Conservation (phyloP, 768 basidiomycete genomes). For the Naganishia antarctica region DNA sequence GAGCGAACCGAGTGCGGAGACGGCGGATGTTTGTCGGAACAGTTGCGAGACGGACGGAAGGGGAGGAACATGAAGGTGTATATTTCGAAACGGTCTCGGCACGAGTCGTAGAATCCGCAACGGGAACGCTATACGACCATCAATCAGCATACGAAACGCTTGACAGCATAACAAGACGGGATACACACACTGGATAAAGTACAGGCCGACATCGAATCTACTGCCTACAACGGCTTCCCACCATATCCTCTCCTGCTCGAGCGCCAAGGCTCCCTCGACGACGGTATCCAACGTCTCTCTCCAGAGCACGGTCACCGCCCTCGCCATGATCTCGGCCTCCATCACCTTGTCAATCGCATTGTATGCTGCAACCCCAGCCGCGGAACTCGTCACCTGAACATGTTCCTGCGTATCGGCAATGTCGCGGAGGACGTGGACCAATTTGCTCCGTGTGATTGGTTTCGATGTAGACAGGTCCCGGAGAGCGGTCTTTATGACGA, state of each 20-base stretch:
- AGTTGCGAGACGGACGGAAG: conserved; percentile 41
- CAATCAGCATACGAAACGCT: too few species aligned
- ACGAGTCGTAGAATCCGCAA: conserved; percentile 37
- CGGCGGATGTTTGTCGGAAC: conserved; percentile 50
- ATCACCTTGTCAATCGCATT: conserved; percentile 35
- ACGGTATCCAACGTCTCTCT: conserved; percentile 60
- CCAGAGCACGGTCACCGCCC: conserved; percentile 46
- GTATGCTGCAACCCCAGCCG: conserved; percentile 1
- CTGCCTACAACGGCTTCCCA: conserved; percentile 72
- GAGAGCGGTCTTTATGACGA: conserved; percentile 34
- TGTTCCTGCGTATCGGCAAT: conserved; percentile 25
- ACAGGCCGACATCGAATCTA: conserved; percentile 56
- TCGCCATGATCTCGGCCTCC: conserved; percentile 39
- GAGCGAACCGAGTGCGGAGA: conserved; percentile 32
- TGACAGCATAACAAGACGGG: too few species aligned
- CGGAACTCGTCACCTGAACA: conserved; percentile 13
- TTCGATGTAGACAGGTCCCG: conserved; percentile 36
- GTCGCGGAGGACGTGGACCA: conserved; percentile 34
- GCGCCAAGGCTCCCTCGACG: conserved; percentile 62
- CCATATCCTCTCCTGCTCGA: conserved; percentile 76
- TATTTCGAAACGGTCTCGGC: conserved; percentile 28
- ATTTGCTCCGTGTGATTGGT: conserved; percentile 32
- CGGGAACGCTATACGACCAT: conserved; percentile 33
- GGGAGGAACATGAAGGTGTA: conserved; percentile 31
- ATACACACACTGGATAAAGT: conserved; percentile 68